These are phyloP conservation scores for Moesziomyces sp. DNA, from an alignment of 1,284 basidiomycete genomes.

Conservation along the genomic window DNA sequence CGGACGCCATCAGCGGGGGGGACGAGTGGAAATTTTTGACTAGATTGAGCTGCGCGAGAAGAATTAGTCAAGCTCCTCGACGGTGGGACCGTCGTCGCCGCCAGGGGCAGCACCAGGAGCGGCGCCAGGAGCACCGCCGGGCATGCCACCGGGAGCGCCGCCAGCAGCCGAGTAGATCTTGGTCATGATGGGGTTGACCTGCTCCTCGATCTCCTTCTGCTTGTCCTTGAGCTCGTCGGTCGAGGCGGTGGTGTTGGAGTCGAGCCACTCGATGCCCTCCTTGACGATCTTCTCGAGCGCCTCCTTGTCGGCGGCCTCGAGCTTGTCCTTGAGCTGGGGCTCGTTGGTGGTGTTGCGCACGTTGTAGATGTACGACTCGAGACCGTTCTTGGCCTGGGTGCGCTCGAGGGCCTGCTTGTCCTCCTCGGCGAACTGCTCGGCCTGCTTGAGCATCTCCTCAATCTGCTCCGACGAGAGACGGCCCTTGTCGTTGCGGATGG, in stretches of 20 bases:
- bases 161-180: conserved; percentile 81
- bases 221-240: conserved; percentile 96
- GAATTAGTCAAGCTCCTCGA: conserved; percentile 81
- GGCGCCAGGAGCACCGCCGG: conserved; percentile 69
- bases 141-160: conserved; percentile 72
- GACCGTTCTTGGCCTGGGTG: conserved; percentile 80
- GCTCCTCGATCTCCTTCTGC: conserved; percentile 92
- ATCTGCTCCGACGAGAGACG: conserved; percentile 98
- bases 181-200: conserved; percentile 95
- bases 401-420: conserved; percentile 73
- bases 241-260: conserved; percentile 85
- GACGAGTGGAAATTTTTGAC: conserved; percentile 9
- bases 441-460: conserved; percentile 81
- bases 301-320: conserved; percentile 86
- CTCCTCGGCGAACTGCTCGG: conserved; percentile 80
- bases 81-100: conserved; percentile 81
- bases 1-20: conserved; percentile 21
- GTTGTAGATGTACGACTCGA: conserved; percentile 96
- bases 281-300: conserved; percentile 86
- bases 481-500: conserved; percentile 98
- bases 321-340: conserved; percentile 75
- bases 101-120: conserved; percentile 57
- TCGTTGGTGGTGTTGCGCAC: conserved; percentile 79
- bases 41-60: conserved; percentile 7
- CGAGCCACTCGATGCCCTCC: conserved; percentile 89